These are phyloP conservation scores for Mycena maculata DNA, from an alignment of 768 basidiomycete genomes.

Conservation along the genomic window DNA sequence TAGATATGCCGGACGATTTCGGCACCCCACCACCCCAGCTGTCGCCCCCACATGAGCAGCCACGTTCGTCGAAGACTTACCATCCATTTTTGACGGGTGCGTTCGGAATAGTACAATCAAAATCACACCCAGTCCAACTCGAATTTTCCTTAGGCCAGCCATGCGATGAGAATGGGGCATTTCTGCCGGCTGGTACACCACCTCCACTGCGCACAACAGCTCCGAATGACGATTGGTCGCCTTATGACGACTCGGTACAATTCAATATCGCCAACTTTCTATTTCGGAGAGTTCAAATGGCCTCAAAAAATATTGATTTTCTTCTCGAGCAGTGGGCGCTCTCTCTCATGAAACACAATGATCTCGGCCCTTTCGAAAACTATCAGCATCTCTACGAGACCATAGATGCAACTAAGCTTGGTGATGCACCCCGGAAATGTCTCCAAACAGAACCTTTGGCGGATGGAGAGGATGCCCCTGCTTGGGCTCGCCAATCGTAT, in stretches of 20 bases:
- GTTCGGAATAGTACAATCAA: no score
- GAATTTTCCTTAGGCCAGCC: no score
- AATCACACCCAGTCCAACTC: no score
- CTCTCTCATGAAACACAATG: slow-evolving; percentile 24
- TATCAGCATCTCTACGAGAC: slow-evolving; percentile 39
- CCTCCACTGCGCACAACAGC: background rate
- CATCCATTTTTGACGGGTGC: no score
- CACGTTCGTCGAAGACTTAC: no score
- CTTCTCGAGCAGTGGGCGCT: slow-evolving; percentile 42
- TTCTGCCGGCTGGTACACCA: no score
- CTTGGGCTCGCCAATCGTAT: slow-evolving; percentile 47
- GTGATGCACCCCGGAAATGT: slow-evolving; percentile 43
- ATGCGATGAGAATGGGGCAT: no score
- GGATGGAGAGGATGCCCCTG: slow-evolving; percentile 34
- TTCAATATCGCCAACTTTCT: slow-evolving; percentile 34
- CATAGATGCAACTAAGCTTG: slow-evolving; percentile 41
- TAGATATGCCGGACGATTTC: no score
- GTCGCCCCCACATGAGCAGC: no score
- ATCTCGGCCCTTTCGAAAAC: slow-evolving; percentile 37
- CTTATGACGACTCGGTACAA: slow-evolving; percentile 18
- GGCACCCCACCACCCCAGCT: no score
- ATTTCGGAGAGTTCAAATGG: slow-evolving; percentile 37
- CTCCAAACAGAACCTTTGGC: slow-evolving; percentile 33
- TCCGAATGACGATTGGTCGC: slow-evolving; percentile 4
- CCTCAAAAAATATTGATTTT: slow-evolving; percentile 36